phyloP scores from a whole-genome alignment of 2,329 filamentous ascomycete genomes.

The Domatiomyces catenatus region DNA sequence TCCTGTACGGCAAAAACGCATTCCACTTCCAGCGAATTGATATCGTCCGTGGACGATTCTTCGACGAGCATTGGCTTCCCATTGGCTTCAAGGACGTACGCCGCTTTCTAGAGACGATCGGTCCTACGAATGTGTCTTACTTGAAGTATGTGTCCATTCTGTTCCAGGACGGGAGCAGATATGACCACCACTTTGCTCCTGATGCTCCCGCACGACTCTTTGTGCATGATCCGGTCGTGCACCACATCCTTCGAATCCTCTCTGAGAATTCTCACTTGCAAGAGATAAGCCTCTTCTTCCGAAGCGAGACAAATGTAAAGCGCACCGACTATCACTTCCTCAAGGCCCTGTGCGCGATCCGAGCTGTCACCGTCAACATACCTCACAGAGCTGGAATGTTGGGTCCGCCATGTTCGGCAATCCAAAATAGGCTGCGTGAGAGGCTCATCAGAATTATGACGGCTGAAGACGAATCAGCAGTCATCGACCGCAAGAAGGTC shows the following conservation, averaged over 20 bases:
- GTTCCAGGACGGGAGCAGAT: conserved; percentile 32
- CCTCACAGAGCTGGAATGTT: not conserved
- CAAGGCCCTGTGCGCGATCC: conserved; percentile 29
- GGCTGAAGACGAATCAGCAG: not conserved
- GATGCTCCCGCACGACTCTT: conserved; percentile 26
- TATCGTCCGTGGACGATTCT: conserved; percentile 26
- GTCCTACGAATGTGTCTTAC: conserved; percentile 30
- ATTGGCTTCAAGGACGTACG: conserved; percentile 33
- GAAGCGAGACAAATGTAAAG: conserved; percentile 24
- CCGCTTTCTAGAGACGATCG: conserved; percentile 33
- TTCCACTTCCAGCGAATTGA: conserved; percentile 29
- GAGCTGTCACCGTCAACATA: conserved; percentile 28
- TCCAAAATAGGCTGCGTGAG: conserved; percentile 1
- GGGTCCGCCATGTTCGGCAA: not conserved
- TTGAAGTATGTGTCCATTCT: conserved; percentile 31
- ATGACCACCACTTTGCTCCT: conserved; percentile 26
- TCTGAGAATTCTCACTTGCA: conserved; percentile 27
- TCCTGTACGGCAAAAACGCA: conserved; percentile 36
- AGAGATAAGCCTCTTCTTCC: conserved; percentile 28
- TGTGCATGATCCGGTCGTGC: conserved; percentile 32
- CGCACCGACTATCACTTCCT: conserved; percentile 27
- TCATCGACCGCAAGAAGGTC: not conserved
- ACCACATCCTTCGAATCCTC: conserved; percentile 31
- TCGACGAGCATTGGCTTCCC: conserved; percentile 28
- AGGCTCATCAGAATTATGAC: conserved; percentile 4